These are phyloP conservation scores for Candida ortonii DNA, from an alignment of 805 yeast genomes.

Conservation along the genomic window DNA sequence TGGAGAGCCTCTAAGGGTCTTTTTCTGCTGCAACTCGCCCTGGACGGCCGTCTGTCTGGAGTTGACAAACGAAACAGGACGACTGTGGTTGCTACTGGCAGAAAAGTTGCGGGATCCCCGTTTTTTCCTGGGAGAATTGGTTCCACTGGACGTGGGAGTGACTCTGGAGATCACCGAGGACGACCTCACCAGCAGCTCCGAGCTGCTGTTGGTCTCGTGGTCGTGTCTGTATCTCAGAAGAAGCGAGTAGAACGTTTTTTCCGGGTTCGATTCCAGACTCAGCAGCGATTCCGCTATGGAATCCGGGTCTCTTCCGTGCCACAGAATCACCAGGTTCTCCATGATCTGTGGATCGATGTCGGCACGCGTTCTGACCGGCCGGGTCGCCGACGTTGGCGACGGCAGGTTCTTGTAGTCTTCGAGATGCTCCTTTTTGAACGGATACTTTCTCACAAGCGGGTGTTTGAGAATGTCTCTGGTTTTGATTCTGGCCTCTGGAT, in stretches of 20 bases:
- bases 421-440: slow-evolving; percentile 38
- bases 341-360: slow-evolving; percentile 53
- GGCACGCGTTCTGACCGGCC: slow-evolving; percentile 44
- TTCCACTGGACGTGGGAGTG: slow-evolving; percentile 25
- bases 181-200: slow-evolving; percentile 26
- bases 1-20: slow-evolving; percentile 9
- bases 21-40: slow-evolving; percentile 4
- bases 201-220: slow-evolving; percentile 23
- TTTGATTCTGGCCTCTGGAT: slow-evolving; percentile 76
- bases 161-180: slow-evolving; percentile 32
- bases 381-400: slow-evolving; percentile 51
- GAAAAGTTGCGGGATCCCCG: slow-evolving; percentile 40
- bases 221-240: slow-evolving; percentile 37
- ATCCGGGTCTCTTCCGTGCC: slow-evolving; percentile 51
- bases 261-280: slow-evolving; percentile 31
- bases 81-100: slow-evolving; percentile 45
- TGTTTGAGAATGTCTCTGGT: slow-evolving; percentile 75
- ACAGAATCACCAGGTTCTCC: slow-evolving; percentile 52
- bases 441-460: slow-evolving; percentile 78
- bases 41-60: neutral
- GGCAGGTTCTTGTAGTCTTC: slow-evolving; percentile 42
- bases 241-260: slow-evolving; percentile 38
- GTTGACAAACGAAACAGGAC: slow-evolving; percentile 48
- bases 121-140: slow-evolving; percentile 33
- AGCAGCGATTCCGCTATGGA: slow-evolving; percentile 31